Percentiles rank a stretch among this genome's conserved stretches.
phyloP scores from a whole-genome alignment of 2,329 filamentous ascomycete species.

The Atkinsonella hypoxylon region DNA sequence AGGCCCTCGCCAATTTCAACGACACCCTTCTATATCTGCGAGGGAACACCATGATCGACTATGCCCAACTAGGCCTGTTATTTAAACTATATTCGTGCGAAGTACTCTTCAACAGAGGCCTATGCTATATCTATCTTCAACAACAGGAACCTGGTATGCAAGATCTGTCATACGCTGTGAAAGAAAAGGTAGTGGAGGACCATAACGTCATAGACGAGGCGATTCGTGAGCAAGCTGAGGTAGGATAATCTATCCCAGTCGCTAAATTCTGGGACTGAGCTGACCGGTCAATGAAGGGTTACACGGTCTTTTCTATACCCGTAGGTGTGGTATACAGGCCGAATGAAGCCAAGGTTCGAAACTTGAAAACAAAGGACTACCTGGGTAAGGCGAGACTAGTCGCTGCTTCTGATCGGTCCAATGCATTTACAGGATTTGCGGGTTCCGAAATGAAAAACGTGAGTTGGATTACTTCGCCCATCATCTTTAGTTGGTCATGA shows the following conservation, averaged over 20 bases:
- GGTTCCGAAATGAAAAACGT: conserved; percentile 69
- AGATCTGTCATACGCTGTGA: conserved; percentile 79
- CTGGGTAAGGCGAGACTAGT: conserved; percentile 91
- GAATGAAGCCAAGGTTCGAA: conserved; percentile 96
- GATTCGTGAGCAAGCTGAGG: conserved; percentile 84
- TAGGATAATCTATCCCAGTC: conserved; percentile 26
- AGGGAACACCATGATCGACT: conserved; percentile 96
- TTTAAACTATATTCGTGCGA: conserved; percentile 98
- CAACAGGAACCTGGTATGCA: conserved; percentile 84
- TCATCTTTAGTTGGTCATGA: conserved; percentile 3
- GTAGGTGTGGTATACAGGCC: conserved; percentile 91
- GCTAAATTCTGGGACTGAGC: neutral
- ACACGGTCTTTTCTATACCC: conserved; percentile 96
- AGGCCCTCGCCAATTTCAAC: conserved; percentile 96
- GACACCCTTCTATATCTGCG: conserved; percentile 89
- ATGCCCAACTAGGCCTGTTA: conserved; percentile 85
- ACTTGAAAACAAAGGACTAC: conserved; percentile 95
- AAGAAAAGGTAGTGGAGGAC: conserved; percentile 92
- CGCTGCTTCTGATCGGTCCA: conserved; percentile 69
- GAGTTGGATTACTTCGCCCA: conserved; percentile 15
- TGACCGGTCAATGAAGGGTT: conserved; percentile 49
- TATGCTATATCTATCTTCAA: conserved; percentile 95
- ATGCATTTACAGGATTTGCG: conserved; percentile 72
- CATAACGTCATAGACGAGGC: conserved; percentile 98
- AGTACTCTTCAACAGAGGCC: conserved; percentile 89